Evolutionary conservation across 139 green algal species (phyloP).

Genomic region (Penium margaritaceum): DNA sequence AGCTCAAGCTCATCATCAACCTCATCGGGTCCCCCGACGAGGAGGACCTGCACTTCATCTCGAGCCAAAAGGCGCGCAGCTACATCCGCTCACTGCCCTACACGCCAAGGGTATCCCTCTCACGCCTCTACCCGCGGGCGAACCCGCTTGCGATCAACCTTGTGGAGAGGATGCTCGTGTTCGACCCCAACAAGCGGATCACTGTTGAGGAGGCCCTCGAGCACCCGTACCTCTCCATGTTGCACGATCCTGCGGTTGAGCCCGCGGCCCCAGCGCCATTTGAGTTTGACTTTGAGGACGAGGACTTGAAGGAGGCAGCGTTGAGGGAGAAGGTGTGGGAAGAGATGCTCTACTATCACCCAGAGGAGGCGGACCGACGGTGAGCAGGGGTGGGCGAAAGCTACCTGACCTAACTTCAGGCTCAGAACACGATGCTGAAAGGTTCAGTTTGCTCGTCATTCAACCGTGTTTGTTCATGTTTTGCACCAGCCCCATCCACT

Average conservation of each 20-base stretch:
- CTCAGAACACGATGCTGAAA: too few species aligned
- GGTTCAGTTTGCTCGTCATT: too few species aligned
- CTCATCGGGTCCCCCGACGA: constrained; percentile 51
- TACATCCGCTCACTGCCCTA: constrained; percentile 55
- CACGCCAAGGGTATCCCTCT: constrained; percentile 33
- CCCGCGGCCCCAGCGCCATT: constrained; percentile 43
- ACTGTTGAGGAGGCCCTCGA: constrained; percentile 57
- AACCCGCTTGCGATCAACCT: constrained; percentile 51
- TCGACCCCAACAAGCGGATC: constrained; percentile 56
- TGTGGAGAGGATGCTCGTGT: constrained; percentile 58
- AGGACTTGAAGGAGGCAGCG: constrained; percentile 47
- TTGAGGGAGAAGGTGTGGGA: constrained; percentile 45
- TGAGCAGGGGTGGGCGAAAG: too few species aligned
- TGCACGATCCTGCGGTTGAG: constrained; percentile 58
- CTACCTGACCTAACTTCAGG: too few species aligned
- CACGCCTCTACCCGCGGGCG: constrained; percentile 48
- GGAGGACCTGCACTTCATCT: constrained; percentile 48
- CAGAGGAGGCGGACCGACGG: too few species aligned
- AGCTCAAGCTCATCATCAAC: constrained; percentile 63
- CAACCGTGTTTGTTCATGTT: too few species aligned
- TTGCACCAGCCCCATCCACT: too few species aligned
- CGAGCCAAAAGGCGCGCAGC: constrained; percentile 52
- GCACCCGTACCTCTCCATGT: constrained; percentile 55
- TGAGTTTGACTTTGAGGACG: constrained; percentile 54
- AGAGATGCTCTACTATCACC: constrained; percentile 49